Evolutionary conservation across 75 land plant species (phyloP), one percentile per base, ranked within the genome.

Genomic region (Cryptomeria japonica): DNA sequence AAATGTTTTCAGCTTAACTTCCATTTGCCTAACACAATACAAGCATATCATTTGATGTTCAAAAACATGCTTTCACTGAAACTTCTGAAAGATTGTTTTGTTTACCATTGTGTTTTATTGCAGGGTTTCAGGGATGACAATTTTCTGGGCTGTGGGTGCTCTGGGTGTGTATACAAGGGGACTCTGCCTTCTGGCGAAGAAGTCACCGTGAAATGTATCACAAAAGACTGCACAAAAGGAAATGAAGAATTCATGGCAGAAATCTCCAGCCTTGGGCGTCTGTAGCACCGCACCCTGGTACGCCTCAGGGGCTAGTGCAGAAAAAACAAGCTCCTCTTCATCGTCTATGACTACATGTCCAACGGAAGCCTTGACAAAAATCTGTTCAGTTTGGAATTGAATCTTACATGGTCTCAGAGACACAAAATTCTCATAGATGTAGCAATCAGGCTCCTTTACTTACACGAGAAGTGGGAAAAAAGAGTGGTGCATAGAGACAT

Each of bases 261-360:
- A 11, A 18, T 79, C 8, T 39, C 46, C 15, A 38, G 82, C 10
- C 44, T 39, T 39, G 44, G 44, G 10, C 82, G 46, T 46, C 87
- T 93, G 36, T 80, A 90, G 41, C 94, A 93, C 89, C 90, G 89
- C 16, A 90, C 92, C 55, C 75, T 93, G 42, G 94, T 93, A 16
- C 89, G 86, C 61, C 88, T 93, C 49, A 83, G 49, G 53, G 94
- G 93, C 9, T 93, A 86, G 88, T 90, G 94, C 92, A 53, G 87
- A 64, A 85, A 87, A 22, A 55, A 84, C 15, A 89, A 85, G n/a
- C 89, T 89, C 53, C 91, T 94, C 41, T 82, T 94, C 31, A 86
- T 94, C 22, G 90, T 94, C 25, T 94, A 94, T 61, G 95, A 94
- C 42, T 90, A 84, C 85, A 91, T 94, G 95, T 89, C 93, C 12